Conservation (phyloP, 2,329 filamentous ascomycete species). For the Tolypocladium album region DNA sequence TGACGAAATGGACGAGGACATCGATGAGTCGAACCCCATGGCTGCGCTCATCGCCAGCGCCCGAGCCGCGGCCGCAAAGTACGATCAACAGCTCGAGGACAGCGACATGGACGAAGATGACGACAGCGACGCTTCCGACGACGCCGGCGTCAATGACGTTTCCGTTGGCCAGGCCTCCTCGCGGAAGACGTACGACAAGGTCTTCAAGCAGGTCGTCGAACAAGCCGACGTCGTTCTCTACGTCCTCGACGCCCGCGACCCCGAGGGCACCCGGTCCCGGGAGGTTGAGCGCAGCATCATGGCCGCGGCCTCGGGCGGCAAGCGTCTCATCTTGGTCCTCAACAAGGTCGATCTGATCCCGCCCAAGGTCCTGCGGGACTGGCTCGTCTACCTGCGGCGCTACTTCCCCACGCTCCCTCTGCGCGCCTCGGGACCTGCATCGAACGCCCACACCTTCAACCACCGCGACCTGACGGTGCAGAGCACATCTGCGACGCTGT, state of each 20-base stretch:
- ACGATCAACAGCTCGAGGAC: conserved; percentile 54
- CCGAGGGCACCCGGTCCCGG: conserved; percentile 79
- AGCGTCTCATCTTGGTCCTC: conserved; percentile 80
- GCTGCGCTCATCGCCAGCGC: conserved; percentile 83
- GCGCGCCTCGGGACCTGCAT: conserved; percentile 68
- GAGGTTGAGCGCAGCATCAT: conserved; percentile 87
- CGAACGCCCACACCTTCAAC: conserved; percentile 85
- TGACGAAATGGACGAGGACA: conserved; percentile 42
- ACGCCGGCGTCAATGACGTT: conserved; percentile 45
- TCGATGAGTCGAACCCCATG: conserved; percentile 74
- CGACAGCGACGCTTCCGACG: conserved; percentile 30
- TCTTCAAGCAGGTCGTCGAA: conserved; percentile 88
- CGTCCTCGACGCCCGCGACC: conserved; percentile 85
- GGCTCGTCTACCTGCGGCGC: conserved; percentile 74
- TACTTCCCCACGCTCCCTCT: conserved; percentile 89
- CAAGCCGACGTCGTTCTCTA: conserved; percentile 86
- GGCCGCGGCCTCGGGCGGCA: conserved; percentile 73
- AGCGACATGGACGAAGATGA: conserved; percentile 44
- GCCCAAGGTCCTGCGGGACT: conserved; percentile 68
- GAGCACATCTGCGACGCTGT: conserved; percentile 73
- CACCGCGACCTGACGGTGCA: conserved; percentile 83
- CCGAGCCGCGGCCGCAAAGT: conserved; percentile 63
- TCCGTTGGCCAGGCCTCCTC: conserved; percentile 50
- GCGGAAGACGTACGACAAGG: conserved; percentile 83
- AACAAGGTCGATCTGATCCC: conserved; percentile 96